Percentiles rank a stretch among this genome's conserved stretches.
These are phyloP conservation scores for Gelatoporia subvermispora DNA, from an alignment of 768 basidiomycete genomes.

Conservation along the genomic window DNA sequence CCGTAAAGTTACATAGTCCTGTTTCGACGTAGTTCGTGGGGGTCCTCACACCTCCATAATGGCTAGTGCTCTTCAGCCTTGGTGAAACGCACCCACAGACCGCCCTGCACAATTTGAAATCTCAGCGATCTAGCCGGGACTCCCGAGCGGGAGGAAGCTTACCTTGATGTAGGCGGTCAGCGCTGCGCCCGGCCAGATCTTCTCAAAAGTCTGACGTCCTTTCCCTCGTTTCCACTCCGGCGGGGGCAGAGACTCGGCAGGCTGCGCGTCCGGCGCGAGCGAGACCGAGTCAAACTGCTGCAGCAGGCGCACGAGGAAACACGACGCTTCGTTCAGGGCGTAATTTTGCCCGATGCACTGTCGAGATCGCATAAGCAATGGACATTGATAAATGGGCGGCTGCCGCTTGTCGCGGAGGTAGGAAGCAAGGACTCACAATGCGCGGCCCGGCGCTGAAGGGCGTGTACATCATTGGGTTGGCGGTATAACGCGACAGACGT, in stretches of 20 bases:
- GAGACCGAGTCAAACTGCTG: conserved; percentile 60
- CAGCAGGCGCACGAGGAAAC: conserved; percentile 61
- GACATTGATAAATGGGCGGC: too few species aligned
- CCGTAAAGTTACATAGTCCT: too few species aligned
- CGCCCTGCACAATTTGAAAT: conserved; percentile 9
- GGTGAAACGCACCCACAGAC: conserved; percentile 43
- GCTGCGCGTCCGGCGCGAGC: conserved; percentile 58
- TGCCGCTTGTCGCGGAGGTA: neutral
- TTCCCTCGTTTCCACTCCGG: conserved; percentile 44
- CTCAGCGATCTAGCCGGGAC: neutral
- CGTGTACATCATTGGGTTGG: conserved; percentile 64
- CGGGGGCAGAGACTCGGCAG: conserved; percentile 57
- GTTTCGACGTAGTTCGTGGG: too few species aligned
- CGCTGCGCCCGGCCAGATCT: conserved; percentile 57
- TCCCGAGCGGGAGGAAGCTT: conserved; percentile 3
- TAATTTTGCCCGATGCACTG: conserved; percentile 73
- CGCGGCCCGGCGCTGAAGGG: conserved; percentile 73
- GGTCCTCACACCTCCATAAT: too few species aligned
- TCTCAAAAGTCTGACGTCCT: conserved; percentile 45
- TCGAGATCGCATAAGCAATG: neutral
- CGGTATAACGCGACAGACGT: conserved; percentile 43
- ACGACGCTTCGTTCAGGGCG: conserved; percentile 73
- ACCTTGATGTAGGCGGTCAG: conserved; percentile 68
- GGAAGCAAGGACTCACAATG: conserved; percentile 29
- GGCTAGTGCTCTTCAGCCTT: conserved; percentile 7